A percentile compares a stretch with the other conserved stretches of the same genome.
Evolutionary conservation across 495 filamentous ascomycete species (phyloP).

Genomic region (Penicillium chermesinum): DNA sequence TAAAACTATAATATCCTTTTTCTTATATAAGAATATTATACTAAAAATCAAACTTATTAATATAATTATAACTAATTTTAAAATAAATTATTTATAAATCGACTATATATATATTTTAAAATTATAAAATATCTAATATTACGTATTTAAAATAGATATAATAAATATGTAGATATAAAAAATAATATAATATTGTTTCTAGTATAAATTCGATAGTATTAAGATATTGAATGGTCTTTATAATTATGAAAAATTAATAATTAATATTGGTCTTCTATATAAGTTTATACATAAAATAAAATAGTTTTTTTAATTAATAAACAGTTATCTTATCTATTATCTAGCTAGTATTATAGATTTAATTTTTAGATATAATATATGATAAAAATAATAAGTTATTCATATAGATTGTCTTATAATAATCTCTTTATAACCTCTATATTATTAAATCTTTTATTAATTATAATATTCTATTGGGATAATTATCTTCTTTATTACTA

Average conservation of each 20-base stretch:
- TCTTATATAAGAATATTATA: neutral
- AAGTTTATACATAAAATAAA: neutral
- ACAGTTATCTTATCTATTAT: neutral
- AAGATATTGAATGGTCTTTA: neutral
- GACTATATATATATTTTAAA: neutral
- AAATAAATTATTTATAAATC: neutral
- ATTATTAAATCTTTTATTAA: neutral
- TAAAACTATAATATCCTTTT: neutral
- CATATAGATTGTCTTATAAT: neutral
- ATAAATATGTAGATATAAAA: neutral
- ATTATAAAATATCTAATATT: neutral
- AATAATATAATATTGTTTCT: neutral
- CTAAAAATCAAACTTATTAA: constrained; percentile 9
- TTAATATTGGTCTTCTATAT: neutral
- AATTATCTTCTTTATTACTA: neutral
- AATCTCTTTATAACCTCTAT: neutral
- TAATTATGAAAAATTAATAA: neutral
- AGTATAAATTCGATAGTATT: neutral
- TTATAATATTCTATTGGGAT: neutral
- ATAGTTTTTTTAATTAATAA: neutral
- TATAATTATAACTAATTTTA: constrained; percentile 4
- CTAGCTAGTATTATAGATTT: too few species aligned
- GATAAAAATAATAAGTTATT: neutral
- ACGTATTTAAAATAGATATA: constrained; percentile 22
- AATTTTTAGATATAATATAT: too few species aligned